Base-by-base conservation (phyloP, 352 stramenopile genomes). In the Plasmopara viticola region DNA sequence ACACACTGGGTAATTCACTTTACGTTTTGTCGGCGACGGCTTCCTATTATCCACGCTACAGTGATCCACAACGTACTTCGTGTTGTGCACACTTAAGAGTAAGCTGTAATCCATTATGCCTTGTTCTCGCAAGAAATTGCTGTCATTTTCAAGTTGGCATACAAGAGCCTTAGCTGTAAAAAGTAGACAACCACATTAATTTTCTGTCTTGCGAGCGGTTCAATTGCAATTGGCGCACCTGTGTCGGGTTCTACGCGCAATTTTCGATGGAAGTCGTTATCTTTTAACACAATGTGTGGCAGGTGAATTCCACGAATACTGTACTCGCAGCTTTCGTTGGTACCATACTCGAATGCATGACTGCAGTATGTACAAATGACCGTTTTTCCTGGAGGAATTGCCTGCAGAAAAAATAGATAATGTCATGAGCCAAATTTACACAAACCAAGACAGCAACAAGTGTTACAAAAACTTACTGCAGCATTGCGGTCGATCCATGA, bases 31-130 rank as follows among this genome's bases (percentile, higher is more conserved):
- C 9, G 71, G 78, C 3, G 71, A 78, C n/a, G 59, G 68, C 28
- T 62, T 66, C 17, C 74, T 65, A 9, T 18, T 68, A 15, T 63
- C 58, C 13, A 78, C 56, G 9, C 52, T 64, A 18, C 71, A 59
- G 53, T 88, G 74, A 39, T 93, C 80, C 20, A 93, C 78, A 29
- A 87, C 72, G 44, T 90, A 94, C 54, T 89, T 90, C 28, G 79
- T 87, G 55, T 76, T 90, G 66, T 90, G 80, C 3, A 95, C 72
- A 62, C 86, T 90, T 9, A 96, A 48, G 17, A 96, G 53, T 25
- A 96, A 54, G 18, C 76, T 91, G 64, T 96, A 96, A 66, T 96
- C 87, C 67, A 94, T 96, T 57, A 96, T 89, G 14, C 85, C 85
- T 56, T 92, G 75, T 9, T 70, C 60, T 18, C 73, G 71, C 29